Conservation (phyloP, 2,329 filamentous ascomycete genomes). For the Hypomyces rosellus region DNA sequence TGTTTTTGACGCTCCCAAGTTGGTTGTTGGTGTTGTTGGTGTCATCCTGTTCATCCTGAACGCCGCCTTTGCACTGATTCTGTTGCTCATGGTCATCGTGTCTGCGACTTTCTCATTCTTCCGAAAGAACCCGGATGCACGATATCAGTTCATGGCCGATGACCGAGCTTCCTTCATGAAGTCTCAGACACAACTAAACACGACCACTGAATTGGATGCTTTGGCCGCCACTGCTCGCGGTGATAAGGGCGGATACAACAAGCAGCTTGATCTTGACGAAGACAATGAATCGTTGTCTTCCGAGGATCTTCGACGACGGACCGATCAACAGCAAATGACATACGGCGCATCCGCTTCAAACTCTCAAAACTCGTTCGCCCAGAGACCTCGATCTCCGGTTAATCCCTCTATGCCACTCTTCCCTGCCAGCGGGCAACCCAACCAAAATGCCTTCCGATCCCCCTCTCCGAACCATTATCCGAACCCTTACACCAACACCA, state of each 20-base stretch:
- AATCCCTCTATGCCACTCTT: conserved; percentile 39
- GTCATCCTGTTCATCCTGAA: conserved; percentile 87
- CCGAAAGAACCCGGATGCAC: conserved; percentile 88
- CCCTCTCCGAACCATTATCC: conserved; percentile 32
- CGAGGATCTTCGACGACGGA: conserved; percentile 31
- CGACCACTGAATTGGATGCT: conserved; percentile 82
- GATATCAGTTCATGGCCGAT: conserved; percentile 95
- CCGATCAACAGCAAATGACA: conserved; percentile 17
- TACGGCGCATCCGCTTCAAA: conserved; percentile 16
- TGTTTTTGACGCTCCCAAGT: conserved; percentile 74
- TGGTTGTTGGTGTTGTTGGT: conserved; percentile 83
- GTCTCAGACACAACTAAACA: conserved; percentile 72
- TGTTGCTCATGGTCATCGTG: conserved; percentile 70
- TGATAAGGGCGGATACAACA: conserved; percentile 55
- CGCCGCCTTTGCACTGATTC: conserved; percentile 72
- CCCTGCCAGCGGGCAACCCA: conserved; percentile 30
- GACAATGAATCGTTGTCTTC: conserved; percentile 36
- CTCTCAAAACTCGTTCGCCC: conserved; percentile 27
- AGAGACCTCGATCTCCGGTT: conserved; percentile 26
- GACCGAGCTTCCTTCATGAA: conserved; percentile 97
- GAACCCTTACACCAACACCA: conserved; percentile 24
- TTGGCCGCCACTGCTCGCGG: conserved; percentile 83
- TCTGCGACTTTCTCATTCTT: conserved; percentile 64
- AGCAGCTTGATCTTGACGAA: conserved; percentile 33
- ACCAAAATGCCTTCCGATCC: conserved; percentile 30